Conservation (phyloP, 495 filamentous ascomycete species). For the Lepidopterella palustris region DNA sequence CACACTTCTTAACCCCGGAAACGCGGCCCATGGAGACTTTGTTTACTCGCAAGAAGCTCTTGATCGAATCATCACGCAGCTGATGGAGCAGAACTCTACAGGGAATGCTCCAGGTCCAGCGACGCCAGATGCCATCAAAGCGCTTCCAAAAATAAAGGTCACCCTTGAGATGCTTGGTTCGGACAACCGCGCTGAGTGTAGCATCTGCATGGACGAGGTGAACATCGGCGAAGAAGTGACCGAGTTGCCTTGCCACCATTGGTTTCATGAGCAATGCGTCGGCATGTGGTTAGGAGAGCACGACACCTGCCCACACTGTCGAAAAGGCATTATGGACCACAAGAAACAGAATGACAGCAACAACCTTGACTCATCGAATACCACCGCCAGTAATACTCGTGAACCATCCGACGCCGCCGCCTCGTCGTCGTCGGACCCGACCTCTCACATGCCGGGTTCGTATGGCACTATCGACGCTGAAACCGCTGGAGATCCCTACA, state of each 20-base stretch:
- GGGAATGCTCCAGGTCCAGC: conserved; percentile 81
- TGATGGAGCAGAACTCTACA: conserved; percentile 74
- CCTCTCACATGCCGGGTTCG: conserved; percentile 16
- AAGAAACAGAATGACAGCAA: not conserved
- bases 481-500: conserved; percentile 16
- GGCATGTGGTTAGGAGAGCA: conserved; percentile 76
- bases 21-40: conserved; percentile 64
- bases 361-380: not conserved
- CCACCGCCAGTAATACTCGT: not conserved
- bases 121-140: conserved; percentile 61
- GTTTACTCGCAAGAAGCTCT: conserved; percentile 88
- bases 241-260: conserved; percentile 80
- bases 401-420: not conserved
- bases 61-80: conserved; percentile 76
- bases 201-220: conserved; percentile 89
- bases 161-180: conserved; percentile 55
- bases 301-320: conserved; percentile 86
- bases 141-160: conserved; percentile 62
- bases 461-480: conserved; percentile 15
- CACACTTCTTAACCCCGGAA: conserved; percentile 51
- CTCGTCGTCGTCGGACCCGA: not conserved
- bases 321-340: conserved; percentile 53
- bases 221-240: conserved; percentile 67
- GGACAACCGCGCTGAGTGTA: conserved; percentile 69
- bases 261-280: conserved; percentile 80